Percentiles rank a stretch among this genome's conserved stretches.
Evolutionary conservation across 257 asterid species (phyloP).

Genomic region (Solanum bulbocastanum): DNA sequence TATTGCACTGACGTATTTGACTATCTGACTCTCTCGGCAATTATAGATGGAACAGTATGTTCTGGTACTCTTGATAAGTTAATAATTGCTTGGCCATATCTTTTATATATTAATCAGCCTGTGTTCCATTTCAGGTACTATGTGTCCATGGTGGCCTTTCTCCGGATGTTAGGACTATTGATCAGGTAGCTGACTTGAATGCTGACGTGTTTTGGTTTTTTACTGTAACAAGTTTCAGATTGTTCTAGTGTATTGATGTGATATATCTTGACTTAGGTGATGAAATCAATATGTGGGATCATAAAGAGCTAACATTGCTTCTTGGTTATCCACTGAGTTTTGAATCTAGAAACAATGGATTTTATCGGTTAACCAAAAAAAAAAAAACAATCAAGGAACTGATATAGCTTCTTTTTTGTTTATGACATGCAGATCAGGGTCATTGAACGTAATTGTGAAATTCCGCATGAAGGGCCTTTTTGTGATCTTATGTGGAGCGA

Average conservation of each 20-base stretch:
- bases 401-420: not conserved
- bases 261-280: not conserved
- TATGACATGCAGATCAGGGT: constrained; percentile 63
- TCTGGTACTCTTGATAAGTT: not conserved
- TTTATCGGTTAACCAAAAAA: not conserved
- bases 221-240: not conserved
- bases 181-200: constrained; percentile 49
- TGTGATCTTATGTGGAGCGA: constrained; percentile 99
- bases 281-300: not conserved
- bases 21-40: constrained; percentile 89
- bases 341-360: not conserved
- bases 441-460: constrained; percentile 87
- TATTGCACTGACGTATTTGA: constrained; percentile 99
- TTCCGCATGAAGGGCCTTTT: constrained; percentile 99
- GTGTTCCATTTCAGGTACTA: constrained; percentile 50
- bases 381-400: not conserved
- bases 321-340: not conserved
- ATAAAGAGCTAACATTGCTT: not conserved
- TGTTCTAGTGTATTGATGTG: not conserved
- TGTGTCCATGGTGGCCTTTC: constrained; percentile 99
- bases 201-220: not conserved
- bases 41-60: constrained; percentile 91
- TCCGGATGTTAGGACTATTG: constrained; percentile 90
- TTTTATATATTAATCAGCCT: not conserved
- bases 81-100: not conserved